Evolutionary conservation across 176 grass and related monocot genomes (phyloP).

Genomic region (Avena eriantha): DNA sequence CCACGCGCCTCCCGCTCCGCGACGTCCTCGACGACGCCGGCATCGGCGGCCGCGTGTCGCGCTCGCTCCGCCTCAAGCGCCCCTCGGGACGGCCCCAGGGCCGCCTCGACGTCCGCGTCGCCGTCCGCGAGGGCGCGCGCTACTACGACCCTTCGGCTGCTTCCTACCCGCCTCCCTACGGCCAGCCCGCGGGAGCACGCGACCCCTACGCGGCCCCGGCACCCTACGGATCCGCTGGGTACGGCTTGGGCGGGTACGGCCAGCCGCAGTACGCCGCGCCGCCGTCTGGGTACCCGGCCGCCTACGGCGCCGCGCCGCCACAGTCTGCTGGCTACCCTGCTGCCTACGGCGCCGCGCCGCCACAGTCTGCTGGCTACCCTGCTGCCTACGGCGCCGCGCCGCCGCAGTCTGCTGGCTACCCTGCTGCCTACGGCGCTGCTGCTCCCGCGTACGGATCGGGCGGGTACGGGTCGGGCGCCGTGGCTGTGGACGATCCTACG

Average conservation of each 20-base stretch:
- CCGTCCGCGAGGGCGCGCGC: constrained; percentile 55
- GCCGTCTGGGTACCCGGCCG: constrained; percentile 16
- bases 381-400: constrained; percentile 1
- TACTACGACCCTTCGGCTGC: constrained; percentile 44
- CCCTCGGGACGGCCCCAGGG: constrained; percentile 80
- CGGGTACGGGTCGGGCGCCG: not conserved
- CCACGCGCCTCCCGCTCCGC: constrained; percentile 63
- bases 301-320: constrained; percentile 36
- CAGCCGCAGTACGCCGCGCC: constrained; percentile 24
- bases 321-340: constrained; percentile 5
- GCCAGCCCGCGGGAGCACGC: constrained; percentile 9
- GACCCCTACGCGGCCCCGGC: constrained; percentile 40
- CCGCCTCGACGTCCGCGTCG: constrained; percentile 61
- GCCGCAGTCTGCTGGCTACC: not conserved
- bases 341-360: constrained; percentile 8
- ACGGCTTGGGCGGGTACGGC: constrained; percentile 40
- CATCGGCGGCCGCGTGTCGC: constrained; percentile 44
- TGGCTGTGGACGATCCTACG: not conserved
- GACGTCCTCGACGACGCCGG: constrained; percentile 76
- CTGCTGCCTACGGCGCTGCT: constrained; percentile 14
- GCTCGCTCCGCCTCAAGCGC: constrained; percentile 65
- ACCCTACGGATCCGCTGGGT: constrained; percentile 26
- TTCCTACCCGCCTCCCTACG: constrained; percentile 40
- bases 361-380: not conserved
- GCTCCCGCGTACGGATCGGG: constrained; percentile 8